Evolutionary conservation across 108 stramenopile species (phyloP).

Genomic region (Cylindrotheca fusiformis): DNA sequence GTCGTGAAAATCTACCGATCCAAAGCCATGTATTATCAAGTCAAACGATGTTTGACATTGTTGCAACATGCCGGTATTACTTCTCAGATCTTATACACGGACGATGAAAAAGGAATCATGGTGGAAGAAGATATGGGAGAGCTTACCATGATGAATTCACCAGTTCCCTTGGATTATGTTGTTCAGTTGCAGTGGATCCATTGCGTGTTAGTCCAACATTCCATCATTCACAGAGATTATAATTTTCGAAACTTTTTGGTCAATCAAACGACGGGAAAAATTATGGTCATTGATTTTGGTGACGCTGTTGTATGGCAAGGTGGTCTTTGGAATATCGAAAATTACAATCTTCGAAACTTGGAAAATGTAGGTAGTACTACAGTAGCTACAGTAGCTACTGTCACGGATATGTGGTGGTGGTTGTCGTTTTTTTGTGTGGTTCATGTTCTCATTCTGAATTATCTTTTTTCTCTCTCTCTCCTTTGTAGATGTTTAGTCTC

Average conservation of each 20-base stretch:
- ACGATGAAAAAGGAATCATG: conserved; percentile 8
- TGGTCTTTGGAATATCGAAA: background rate
- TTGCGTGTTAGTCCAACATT: conserved; percentile 3
- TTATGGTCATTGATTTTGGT: conserved; percentile 16
- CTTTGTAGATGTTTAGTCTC: background rate
- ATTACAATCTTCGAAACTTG: background rate
- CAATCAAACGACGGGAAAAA: conserved; percentile 1
- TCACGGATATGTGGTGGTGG: too few species aligned
- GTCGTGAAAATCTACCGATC: conserved; percentile 12
- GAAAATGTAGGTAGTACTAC: background rate
- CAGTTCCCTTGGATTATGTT: conserved; percentile 6
- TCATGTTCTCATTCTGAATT: too few species aligned
- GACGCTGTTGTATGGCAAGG: conserved; percentile 4
- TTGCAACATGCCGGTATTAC: conserved; percentile 9
- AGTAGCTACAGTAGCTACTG: too few species aligned
- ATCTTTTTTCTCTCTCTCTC: too few species aligned
- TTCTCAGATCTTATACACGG: conserved; percentile 9
- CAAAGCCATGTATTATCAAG: conserved; percentile 7
- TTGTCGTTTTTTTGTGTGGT: too few species aligned
- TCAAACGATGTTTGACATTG: conserved; percentile 9
- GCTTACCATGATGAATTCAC: conserved; percentile 2
- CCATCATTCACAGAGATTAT: conserved; percentile 13
- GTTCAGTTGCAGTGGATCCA: conserved; percentile 2
- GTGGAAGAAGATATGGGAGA: conserved; percentile 12
- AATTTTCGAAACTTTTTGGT: conserved; percentile 8